These are phyloP conservation scores for Salvia sclarea DNA, from an alignment of 305 asterid genomes.

Conservation along the genomic window DNA sequence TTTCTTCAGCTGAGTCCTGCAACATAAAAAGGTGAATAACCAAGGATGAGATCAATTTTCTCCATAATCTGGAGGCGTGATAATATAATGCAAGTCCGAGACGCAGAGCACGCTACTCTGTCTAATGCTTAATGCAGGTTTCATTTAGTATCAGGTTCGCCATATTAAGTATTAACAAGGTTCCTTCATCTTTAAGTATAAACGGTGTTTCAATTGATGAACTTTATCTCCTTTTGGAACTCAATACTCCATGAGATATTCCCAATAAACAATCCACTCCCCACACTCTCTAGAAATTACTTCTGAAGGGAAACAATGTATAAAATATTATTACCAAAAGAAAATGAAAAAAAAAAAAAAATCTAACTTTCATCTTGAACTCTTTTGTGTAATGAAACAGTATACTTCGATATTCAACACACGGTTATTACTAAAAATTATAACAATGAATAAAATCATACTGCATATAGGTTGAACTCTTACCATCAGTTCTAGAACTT, in stretches of 20 bases:
- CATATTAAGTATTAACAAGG: conserved; percentile 1
- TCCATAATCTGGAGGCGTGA: neutral
- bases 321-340: neutral
- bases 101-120: neutral
- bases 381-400: neutral
- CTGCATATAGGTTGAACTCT: conserved; percentile 20
- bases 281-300: neutral
- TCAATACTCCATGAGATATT: neutral
- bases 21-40: conserved; percentile 31
- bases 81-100: conserved; percentile 21
- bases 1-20: conserved; percentile 57
- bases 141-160: conserved; percentile 2
- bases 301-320: conserved; percentile 10
- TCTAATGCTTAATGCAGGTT: neutral
- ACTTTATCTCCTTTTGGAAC: conserved; percentile 1
- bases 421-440: conserved; percentile 1
- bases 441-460: conserved; percentile 7
- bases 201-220: neutral
- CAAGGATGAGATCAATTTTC: conserved; percentile 23
- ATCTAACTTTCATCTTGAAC: neutral
- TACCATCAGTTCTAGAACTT: conserved; percentile 24
- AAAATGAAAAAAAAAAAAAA: too few relatives aligned
- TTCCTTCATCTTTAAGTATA: conserved; percentile 9
- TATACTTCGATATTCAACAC: neutral
- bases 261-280: neutral